Evolutionary conservation across 1,139 yeast genomes (phyloP).

Genomic region (Kurtzmaniella quercitrusa): DNA sequence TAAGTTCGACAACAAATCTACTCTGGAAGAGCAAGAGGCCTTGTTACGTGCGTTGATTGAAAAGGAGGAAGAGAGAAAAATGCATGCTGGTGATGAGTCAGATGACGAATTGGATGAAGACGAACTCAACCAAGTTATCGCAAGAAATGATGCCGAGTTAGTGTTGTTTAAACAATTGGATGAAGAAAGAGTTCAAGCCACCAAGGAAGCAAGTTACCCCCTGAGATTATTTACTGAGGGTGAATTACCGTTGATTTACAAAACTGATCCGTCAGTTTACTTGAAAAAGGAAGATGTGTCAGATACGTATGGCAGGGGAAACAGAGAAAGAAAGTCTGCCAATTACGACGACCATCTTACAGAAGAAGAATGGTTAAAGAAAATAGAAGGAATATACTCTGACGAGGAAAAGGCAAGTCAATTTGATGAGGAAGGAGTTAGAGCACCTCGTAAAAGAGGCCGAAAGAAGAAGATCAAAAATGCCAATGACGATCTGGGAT

Average conservation of each 20-base stretch:
- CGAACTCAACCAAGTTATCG: constrained; percentile 67
- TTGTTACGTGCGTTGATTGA: constrained; percentile 65
- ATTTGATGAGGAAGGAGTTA: constrained; percentile 8
- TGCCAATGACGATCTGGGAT: constrained; percentile 11
- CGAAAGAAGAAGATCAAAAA: constrained; percentile 22
- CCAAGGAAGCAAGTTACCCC: constrained; percentile 42
- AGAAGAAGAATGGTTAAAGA: constrained; percentile 74
- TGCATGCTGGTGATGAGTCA: constrained; percentile 34
- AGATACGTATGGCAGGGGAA: constrained; percentile 58
- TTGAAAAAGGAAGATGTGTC: constrained; percentile 36
- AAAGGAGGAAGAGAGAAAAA: constrained; percentile 61
- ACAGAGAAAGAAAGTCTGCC: constrained; percentile 60
- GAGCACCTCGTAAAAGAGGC: constrained; percentile 15
- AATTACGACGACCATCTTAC: constrained; percentile 66
- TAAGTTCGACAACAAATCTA: constrained; percentile 77
- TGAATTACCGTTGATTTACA: constrained; percentile 66
- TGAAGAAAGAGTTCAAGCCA: constrained; percentile 42
- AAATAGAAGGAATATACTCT: constrained; percentile 48
- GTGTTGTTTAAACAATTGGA: constrained; percentile 54
- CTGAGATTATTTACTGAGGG: constrained; percentile 53
- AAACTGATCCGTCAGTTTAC: constrained; percentile 45
- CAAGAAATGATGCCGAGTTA: constrained; percentile 62
- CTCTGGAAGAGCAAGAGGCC: constrained; percentile 81
- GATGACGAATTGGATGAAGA: constrained; percentile 66
- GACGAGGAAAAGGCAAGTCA: constrained; percentile 31